These are phyloP conservation scores for Aspergillus puulaauensis DNA, from an alignment of 2,329 filamentous ascomycete species.

Conservation along the genomic window DNA sequence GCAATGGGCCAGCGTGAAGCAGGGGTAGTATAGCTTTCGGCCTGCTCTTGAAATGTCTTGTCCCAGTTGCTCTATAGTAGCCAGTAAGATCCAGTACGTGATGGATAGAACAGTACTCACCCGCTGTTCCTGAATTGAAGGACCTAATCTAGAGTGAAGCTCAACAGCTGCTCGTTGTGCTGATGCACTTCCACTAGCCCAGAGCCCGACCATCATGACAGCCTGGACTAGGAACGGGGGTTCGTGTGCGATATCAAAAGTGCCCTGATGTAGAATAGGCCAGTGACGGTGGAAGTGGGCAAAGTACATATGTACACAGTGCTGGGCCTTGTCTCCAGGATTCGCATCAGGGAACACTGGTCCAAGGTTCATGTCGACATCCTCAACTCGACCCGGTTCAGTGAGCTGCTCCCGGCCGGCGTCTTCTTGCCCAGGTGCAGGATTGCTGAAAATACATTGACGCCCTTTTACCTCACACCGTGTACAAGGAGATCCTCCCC, in stretches of 20 bases:
- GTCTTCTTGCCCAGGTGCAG: background rate
- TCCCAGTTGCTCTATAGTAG: background rate
- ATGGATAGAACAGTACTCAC: background rate
- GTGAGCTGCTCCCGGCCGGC: background rate
- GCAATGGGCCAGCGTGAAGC: slow-evolving; percentile 25
- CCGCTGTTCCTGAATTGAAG: slow-evolving; percentile 21
- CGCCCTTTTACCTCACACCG: background rate
- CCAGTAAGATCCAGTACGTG: background rate
- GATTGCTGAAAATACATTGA: background rate
- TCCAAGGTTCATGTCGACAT: background rate
- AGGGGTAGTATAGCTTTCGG: background rate
- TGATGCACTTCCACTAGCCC: slow-evolving; percentile 16
- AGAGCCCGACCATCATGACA: slow-evolving; percentile 24
- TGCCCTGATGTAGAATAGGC: slow-evolving; percentile 23
- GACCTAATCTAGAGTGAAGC: slow-evolving; percentile 20
- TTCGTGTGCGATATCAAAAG: slow-evolving; percentile 20
- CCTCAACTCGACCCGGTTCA: background rate
- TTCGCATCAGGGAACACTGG: background rate
- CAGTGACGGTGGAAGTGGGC: slow-evolving; percentile 25
- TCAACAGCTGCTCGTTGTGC: slow-evolving; percentile 15
- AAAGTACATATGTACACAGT: slow-evolving; percentile 22
- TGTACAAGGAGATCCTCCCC: slow-evolving; percentile 8
- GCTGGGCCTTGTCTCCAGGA: background rate
- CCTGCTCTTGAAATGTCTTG: background rate
- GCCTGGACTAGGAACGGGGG: slow-evolving; percentile 23